Evolutionary conservation across 176 grass and related monocot genomes (phyloP), one percentile per base, ranked within the genome.

Genomic region (Phragmites australis): DNA sequence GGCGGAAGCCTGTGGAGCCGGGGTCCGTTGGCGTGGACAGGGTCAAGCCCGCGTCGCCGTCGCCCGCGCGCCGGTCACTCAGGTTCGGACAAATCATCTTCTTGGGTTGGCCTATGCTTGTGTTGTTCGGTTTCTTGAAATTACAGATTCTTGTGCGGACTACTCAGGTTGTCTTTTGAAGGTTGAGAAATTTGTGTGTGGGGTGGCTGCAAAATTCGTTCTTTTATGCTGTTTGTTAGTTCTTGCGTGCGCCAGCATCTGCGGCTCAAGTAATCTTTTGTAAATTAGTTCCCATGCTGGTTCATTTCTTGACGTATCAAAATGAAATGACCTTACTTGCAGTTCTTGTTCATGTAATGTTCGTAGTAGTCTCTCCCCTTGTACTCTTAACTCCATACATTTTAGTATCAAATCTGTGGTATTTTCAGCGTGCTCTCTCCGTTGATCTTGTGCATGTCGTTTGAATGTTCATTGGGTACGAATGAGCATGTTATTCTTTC

Each of bases 61-160:
- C 50, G 16, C 88, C 91, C 3, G 48, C 78, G 27, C 83, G 91
- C 37, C 70, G 91, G 37, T 93, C 91, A 9, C 72, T 82, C 26
- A 93, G 91, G 91, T 90, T 30, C 41, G 8, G 25, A 0, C 2
- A 16, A 3, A 22, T 47, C 70, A 21, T 26, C 15, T 61, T 75
- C 25, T 47, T 74, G 10, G 23, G 9, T 3, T 6, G 37, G 3
- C 25, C 1, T 43, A 26, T 39, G 1, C 0, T 16, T 53, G 5
- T 41, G 25, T 18, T 30, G 32, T 15, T 75, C 51, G 11, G 51
- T 51, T 17, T 39, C 43, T 76, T 53, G 9, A 6, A 13, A 3
- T 22, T 8, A 26, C 3, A 13, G 21, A 18, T 82, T 53, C 64
- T 70, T 77, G 62, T 13, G 8, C 0, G 8, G 8, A 30, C 0